phyloP scores from a whole-genome alignment of 2,329 filamentous ascomycete genomes.

The Fusarium sororula region DNA sequence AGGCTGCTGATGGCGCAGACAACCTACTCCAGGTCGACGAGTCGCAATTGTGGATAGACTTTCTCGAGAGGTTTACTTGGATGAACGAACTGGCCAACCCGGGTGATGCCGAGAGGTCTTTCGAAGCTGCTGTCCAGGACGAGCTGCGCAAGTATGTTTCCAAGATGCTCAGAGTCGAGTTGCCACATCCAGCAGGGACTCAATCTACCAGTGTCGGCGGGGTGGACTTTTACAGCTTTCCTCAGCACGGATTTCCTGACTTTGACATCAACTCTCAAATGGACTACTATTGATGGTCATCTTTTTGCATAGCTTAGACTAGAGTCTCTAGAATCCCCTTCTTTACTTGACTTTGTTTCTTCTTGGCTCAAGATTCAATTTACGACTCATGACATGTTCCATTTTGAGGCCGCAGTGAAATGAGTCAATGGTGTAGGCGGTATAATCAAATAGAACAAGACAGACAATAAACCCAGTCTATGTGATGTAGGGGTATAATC shows the following conservation, averaged over 20 bases:
- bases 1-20: conserved; percentile 13
- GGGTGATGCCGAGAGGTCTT: conserved; percentile 29
- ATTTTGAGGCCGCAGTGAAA: not conserved
- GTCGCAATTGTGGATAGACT: conserved; percentile 28
- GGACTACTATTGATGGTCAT: not conserved
- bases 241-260: not conserved
- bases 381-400: not conserved
- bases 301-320: not conserved
- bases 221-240: not conserved
- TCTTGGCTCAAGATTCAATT: not conserved
- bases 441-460: conserved; percentile 9
- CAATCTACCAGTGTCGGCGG: not conserved
- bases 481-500: conserved; percentile 35
- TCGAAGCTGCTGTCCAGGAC: conserved; percentile 24
- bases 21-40: conserved; percentile 15
- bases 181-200: conserved; percentile 26
- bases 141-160: conserved; percentile 33
- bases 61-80: conserved; percentile 36
- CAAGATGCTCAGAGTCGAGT: conserved; percentile 19
- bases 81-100: conserved; percentile 36
- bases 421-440: not conserved
- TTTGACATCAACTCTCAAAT: conserved; percentile 8
- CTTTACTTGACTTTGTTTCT: not conserved
- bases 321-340: not conserved
- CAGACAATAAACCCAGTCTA: conserved; percentile 16